Conservation (phyloP, 73 alveolate genomes). For the Paramecium biaurelia region DNA sequence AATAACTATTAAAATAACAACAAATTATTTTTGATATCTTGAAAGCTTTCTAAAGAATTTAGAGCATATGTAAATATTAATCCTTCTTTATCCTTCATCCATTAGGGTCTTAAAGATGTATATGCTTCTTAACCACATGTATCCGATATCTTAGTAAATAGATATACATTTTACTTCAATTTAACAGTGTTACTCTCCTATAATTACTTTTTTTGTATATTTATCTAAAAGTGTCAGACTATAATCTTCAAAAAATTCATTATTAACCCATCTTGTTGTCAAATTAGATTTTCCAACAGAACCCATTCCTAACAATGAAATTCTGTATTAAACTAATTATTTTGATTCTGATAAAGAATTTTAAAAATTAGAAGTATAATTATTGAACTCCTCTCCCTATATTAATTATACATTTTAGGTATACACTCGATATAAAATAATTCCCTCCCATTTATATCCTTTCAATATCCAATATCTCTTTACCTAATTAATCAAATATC, state of each 20-base stretch:
- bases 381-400: slow-evolving; percentile 25
- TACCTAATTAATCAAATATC: slow-evolving; percentile 24
- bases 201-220: neutral
- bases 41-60: slow-evolving; percentile 2
- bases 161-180: neutral
- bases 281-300: slow-evolving; percentile 53
- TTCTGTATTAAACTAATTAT: neutral
- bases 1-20: neutral
- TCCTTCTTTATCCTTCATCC: slow-evolving; percentile 55
- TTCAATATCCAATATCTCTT: neutral
- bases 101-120: neutral
- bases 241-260: slow-evolving; percentile 16
- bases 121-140: slow-evolving; percentile 53
- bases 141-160: neutral
- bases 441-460: neutral
- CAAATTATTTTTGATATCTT: slow-evolving; percentile 10
- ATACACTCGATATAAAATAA: slow-evolving; percentile 1
- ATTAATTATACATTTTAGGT: neutral
- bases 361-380: neutral
- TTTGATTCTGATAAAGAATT: slow-evolving; percentile 8
- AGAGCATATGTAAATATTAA: slow-evolving; percentile 31
- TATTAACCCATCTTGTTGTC: slow-evolving; percentile 42
- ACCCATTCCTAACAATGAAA: slow-evolving; percentile 37
- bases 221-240: neutral
- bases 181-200: neutral